phyloP scores from a whole-genome alignment of 2,329 filamentous ascomycete genomes.

The Fusarium ramigenum region DNA sequence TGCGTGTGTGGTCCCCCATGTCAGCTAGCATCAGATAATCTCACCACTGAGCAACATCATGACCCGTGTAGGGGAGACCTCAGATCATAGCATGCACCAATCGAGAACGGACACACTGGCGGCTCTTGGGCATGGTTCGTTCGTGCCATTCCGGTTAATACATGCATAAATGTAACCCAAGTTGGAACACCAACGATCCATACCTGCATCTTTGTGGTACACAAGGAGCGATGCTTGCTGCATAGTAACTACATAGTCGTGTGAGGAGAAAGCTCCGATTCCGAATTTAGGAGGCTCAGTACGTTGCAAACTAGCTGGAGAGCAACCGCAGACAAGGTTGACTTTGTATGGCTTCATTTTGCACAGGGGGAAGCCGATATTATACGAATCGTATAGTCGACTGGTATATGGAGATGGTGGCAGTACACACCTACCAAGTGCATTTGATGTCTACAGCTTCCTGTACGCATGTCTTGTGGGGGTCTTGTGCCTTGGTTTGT shows the following conservation, averaged over 20 bases:
- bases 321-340: neutral
- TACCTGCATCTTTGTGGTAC: neutral
- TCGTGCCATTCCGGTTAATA: neutral
- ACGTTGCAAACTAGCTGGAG: neutral
- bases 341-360: neutral
- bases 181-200: slow-evolving; percentile 4
- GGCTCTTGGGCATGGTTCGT: neutral
- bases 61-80: neutral
- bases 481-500: neutral
- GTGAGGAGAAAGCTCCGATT: neutral
- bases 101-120: neutral
- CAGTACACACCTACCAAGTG: neutral
- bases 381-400: neutral
- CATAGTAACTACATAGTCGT: neutral
- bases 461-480: neutral
- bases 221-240: neutral
- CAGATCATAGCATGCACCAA: slow-evolving; percentile 1
- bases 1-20: slow-evolving; percentile 11
- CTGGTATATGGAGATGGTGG: neutral
- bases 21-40: slow-evolving; percentile 1
- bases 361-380: neutral
- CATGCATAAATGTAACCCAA: slow-evolving; percentile 7
- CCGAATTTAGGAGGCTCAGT: neutral
- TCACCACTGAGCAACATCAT: neutral
- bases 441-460: neutral